These are phyloP conservation scores for Dendrobium officinale DNA, from an alignment of 106 monocot genomes.

Conservation along the genomic window DNA sequence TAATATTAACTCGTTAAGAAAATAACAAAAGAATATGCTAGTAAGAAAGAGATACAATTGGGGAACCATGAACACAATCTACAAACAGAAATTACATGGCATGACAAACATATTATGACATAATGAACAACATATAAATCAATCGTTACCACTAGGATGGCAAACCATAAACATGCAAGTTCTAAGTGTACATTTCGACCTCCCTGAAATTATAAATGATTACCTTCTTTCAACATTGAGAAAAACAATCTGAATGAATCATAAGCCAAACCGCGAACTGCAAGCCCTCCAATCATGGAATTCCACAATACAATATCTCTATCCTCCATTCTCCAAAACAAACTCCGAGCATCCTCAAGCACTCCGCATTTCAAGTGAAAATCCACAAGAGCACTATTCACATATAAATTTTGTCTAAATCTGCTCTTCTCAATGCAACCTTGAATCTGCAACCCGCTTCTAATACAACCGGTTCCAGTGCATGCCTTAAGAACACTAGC, in stretches of 20 bases:
- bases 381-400: constrained; percentile 61
- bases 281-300: constrained; percentile 59
- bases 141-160: neutral
- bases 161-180: neutral
- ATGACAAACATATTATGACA: neutral
- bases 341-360: constrained; percentile 34
- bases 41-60: neutral
- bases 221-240: constrained; percentile 60
- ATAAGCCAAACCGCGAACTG: constrained; percentile 24
- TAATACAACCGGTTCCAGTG: constrained; percentile 17
- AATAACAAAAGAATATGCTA: neutral
- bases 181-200: neutral
- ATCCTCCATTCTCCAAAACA: constrained; percentile 40
- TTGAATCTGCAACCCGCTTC: constrained; percentile 51
- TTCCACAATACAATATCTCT: constrained; percentile 79
- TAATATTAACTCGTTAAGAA: neutral
- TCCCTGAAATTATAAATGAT: neutral
- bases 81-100: neutral
- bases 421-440: constrained; percentile 46
- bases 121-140: neutral
- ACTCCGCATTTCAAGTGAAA: constrained; percentile 54
- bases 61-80: neutral
- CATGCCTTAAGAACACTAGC: constrained; percentile 53
- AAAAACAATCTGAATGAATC: constrained; percentile 42
- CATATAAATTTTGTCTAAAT: constrained; percentile 36